These are phyloP conservation scores for Phyllosticta citribraziliensis DNA, from an alignment of 2,329 filamentous ascomycete species.

Conservation along the genomic window DNA sequence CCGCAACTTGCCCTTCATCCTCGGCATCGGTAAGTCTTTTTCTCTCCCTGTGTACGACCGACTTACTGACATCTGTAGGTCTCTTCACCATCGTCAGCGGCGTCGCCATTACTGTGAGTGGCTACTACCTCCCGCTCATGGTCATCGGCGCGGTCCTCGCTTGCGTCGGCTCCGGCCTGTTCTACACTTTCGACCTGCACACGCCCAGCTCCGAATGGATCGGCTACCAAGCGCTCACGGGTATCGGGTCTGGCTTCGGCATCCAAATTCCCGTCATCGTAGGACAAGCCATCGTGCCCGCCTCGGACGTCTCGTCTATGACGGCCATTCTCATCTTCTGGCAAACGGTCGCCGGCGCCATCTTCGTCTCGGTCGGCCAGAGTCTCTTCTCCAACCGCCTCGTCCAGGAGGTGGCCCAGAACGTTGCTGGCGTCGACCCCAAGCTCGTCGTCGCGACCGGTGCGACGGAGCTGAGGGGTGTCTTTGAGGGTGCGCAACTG, in stretches of 20 bases:
- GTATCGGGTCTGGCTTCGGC: slow-evolving; percentile 33
- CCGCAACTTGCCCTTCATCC: slow-evolving; percentile 33
- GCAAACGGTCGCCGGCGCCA: slow-evolving; percentile 33
- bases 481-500: slow-evolving; percentile 21
- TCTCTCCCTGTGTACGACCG: background rate
- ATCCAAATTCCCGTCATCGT: slow-evolving; percentile 34
- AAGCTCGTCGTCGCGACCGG: slow-evolving; percentile 31
- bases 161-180: slow-evolving; percentile 30
- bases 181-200: slow-evolving; percentile 30
- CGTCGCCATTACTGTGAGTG: slow-evolving; percentile 18
- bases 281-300: slow-evolving; percentile 27
- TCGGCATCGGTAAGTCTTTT: slow-evolving; percentile 18
- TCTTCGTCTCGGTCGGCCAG: slow-evolving; percentile 35
- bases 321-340: slow-evolving; percentile 34
- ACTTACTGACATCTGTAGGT: slow-evolving; percentile 2
- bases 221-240: slow-evolving; percentile 38
- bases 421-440: slow-evolving; percentile 27
- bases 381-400: slow-evolving; percentile 34
- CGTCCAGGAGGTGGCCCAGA: slow-evolving; percentile 21
- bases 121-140: slow-evolving; percentile 26
- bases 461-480: slow-evolving; percentile 32
- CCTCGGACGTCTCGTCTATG: slow-evolving; percentile 29
- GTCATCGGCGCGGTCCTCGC: slow-evolving; percentile 21
- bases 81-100: slow-evolving; percentile 18
- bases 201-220: slow-evolving; percentile 35